Base-by-base conservation (phyloP, 768 basidiomycete genomes). In the Suillus clintonianus region DNA sequence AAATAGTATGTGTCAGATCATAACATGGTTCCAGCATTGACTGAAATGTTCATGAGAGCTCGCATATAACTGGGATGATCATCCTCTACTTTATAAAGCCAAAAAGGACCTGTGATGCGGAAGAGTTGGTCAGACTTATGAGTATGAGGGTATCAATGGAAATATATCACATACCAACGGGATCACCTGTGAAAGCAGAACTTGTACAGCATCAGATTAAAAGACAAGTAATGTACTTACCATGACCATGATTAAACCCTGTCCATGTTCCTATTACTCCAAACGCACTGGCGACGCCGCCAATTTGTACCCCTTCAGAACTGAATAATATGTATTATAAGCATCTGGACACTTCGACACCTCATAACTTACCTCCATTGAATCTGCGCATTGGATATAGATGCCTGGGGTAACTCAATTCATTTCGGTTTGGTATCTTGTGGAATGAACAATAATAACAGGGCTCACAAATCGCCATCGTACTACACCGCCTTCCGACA, bases 191-290 rank as follows among this genome's bases (percentile, higher is more conserved):
- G 27, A 24, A 60, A 56, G 32, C 14, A 17, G 32, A 65, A 51
- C 5, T 5, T 57, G 7, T 41, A 19, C 8, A 43, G 39, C 22
- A 48, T n/a, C 51, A 15, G 27, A n/a, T 8, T 27, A n/a, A 53
- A 30, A 13, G 7, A 64, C 57, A 27, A 63, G 3, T 6, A 6
- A 24, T 56, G 4, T 17, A 66, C 72, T 22, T 62, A 86, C 86
- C 84, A 63, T 79, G 80, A 60, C 85, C 85, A 65, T 90, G 90
- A 62, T 77, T 71, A 5, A 82, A 83, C 1, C 88, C 86, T 6
- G 86, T 85, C 90, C 90, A 93, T 9, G 83, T 79, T 5, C 91
- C 90, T 34, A 87, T 80, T 27, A 91, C 78, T 7, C 91, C 91
- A 50, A 81, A 81, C 13, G 86, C 86, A 71, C 89, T 90, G 34